Percentiles rank a stretch among this genome's conserved stretches.
Evolutionary conservation across 2,329 filamentous ascomycete genomes (phyloP).

Genomic region (Colletotrichum eremochloae): DNA sequence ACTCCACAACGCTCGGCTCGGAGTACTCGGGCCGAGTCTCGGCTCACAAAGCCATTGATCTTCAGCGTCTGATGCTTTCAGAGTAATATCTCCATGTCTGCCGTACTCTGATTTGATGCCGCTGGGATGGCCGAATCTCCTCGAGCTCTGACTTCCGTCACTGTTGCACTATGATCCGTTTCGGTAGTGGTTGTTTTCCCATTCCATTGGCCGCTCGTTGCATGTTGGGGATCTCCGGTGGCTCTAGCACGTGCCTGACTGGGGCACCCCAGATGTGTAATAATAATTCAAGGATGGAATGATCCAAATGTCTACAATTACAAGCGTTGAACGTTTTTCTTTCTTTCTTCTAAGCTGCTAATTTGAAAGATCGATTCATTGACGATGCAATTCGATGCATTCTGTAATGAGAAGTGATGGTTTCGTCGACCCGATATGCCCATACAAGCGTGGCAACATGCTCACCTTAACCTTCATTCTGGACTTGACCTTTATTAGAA

Average conservation of each 20-base stretch:
- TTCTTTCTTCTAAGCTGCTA: accelerated
- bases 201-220: neutral
- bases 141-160: slow-evolving; percentile 1
- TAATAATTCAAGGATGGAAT: neutral
- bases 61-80: neutral
- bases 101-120: neutral
- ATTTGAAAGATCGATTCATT: too few relatives aligned
- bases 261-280: slow-evolving; percentile 2
- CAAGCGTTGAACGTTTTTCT: too few relatives aligned
- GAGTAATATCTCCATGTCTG: neutral
- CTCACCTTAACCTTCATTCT: neutral
- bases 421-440: neutral
- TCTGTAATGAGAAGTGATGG: neutral
- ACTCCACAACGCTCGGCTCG: too few relatives aligned
- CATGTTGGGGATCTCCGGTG: slow-evolving; percentile 35
- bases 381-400: neutral
- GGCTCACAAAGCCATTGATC: neutral
- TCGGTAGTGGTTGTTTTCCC: neutral
- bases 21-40: too few relatives aligned
- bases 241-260: neutral
- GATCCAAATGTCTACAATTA: neutral
- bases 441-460: too few relatives aligned
- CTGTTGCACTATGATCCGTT: neutral
- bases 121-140: neutral
- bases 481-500: too few relatives aligned